Evolutionary conservation across 805 yeast species (phyloP).

Genomic region (Myxozyma mucilagina): DNA sequence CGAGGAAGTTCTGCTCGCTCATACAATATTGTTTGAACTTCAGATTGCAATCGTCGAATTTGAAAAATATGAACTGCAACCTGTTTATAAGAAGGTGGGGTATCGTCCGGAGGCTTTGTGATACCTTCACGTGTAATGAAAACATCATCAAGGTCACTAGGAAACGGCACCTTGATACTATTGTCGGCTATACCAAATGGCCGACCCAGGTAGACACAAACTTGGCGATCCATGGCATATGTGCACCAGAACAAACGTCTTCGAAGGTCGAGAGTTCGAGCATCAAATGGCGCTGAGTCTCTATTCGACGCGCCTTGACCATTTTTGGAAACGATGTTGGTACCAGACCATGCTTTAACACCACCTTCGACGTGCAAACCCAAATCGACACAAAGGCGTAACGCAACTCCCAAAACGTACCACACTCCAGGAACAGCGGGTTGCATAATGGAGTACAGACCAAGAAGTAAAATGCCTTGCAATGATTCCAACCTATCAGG

Average conservation of each 20-base stretch:
- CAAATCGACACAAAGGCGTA: slow-evolving; percentile 77
- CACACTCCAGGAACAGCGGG: slow-evolving; percentile 92
- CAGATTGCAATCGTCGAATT: slow-evolving; percentile 74
- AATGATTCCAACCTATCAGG: slow-evolving; percentile 66
- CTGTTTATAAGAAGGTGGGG: slow-evolving; percentile 57
- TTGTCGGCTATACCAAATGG: slow-evolving; percentile 90
- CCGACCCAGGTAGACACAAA: slow-evolving; percentile 80
- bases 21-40: slow-evolving; percentile 69
- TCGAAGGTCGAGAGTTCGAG: slow-evolving; percentile 65
- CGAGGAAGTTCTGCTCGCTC: slow-evolving; percentile 74
- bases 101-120: slow-evolving; percentile 30
- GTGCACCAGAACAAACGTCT: slow-evolving; percentile 87
- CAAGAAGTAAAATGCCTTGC: slow-evolving; percentile 67
- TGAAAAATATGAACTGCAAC: slow-evolving; percentile 67
- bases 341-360: slow-evolving; percentile 32
- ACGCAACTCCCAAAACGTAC: slow-evolving; percentile 80
- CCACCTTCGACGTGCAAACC: slow-evolving; percentile 73
- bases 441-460: slow-evolving; percentile 78
- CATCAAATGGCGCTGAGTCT: slow-evolving; percentile 42
- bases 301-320: slow-evolving; percentile 17
- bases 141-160: slow-evolving; percentile 74
- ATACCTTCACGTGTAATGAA: slow-evolving; percentile 47
- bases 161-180: slow-evolving; percentile 67
- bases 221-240: slow-evolving; percentile 80
- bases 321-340: slow-evolving; percentile 31